These are phyloP conservation scores for Houttuynia cordata DNA, from an alignment of 164 flowering plant species.

Conservation along the genomic window DNA sequence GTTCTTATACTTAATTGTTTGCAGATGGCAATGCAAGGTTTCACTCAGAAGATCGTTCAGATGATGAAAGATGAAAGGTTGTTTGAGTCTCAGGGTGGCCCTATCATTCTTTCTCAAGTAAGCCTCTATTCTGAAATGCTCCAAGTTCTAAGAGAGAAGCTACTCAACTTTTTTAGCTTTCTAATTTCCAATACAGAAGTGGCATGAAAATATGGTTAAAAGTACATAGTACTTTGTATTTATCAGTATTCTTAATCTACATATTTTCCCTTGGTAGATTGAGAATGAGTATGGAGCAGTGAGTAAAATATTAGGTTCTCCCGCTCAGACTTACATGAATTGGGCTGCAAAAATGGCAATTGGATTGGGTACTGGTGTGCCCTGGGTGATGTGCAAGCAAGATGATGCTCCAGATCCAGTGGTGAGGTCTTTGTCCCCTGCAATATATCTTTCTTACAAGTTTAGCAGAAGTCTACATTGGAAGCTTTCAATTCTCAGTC, in stretches of 20 bases:
- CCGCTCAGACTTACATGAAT: slow-evolving; percentile 43
- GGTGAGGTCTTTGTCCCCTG: slow-evolving; percentile 18
- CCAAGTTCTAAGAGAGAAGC: neutral
- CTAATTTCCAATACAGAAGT: no score
- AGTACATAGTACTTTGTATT: neutral
- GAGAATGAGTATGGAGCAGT: slow-evolving; percentile 59
- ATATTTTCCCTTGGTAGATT: slow-evolving; percentile 26
- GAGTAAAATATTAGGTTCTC: slow-evolving; percentile 34
- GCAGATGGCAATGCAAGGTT: slow-evolving; percentile 69
- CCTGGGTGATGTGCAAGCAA: slow-evolving; percentile 82
- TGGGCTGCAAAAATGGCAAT: slow-evolving; percentile 80
- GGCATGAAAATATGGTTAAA: no score
- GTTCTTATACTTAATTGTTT: neutral
- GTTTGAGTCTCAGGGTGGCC: slow-evolving; percentile 73
- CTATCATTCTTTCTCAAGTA: slow-evolving; percentile 71
- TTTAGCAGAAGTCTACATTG: neutral
- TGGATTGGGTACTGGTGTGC: slow-evolving; percentile 49
- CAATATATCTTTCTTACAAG: neutral
- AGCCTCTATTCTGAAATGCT: neutral
- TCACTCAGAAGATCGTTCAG: slow-evolving; percentile 53
- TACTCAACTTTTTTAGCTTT: no score
- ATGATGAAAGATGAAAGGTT: slow-evolving; percentile 61
- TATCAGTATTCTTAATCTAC: neutral
- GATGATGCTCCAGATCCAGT: slow-evolving; percentile 75
- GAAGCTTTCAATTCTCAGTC: neutral